phyloP scores from a whole-genome alignment of 2,329 filamentous ascomycete species.

The Ophiostoma australiae region DNA sequence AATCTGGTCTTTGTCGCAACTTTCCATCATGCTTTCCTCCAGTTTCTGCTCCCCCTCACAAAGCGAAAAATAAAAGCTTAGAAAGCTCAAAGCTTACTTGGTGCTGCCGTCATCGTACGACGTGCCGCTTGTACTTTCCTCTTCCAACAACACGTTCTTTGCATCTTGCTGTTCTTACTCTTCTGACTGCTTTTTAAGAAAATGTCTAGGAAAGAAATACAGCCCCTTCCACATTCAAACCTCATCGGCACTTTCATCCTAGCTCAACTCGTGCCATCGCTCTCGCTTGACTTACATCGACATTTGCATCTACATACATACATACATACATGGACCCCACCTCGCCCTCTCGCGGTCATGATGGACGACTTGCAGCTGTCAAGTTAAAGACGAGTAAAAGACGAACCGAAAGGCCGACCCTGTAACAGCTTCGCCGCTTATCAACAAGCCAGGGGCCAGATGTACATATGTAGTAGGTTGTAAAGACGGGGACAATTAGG shows the following conservation, averaged over 20 bases:
- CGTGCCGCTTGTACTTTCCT: conserved; percentile 5
- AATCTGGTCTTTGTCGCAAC: background rate
- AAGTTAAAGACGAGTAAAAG: background rate
- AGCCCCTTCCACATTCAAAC: too few species aligned
- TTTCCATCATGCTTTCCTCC: too few species aligned
- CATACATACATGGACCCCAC: background rate
- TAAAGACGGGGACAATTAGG: background rate
- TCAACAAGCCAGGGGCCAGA: background rate
- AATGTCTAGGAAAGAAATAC: too few species aligned
- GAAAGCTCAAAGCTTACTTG: background rate
- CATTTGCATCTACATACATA: background rate
- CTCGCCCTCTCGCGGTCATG: conserved; percentile 7
- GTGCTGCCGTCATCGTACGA: conserved; percentile 10
- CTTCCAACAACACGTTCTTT: background rate
- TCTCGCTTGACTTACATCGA: background rate
- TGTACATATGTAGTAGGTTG: too few species aligned
- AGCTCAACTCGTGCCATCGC: background rate
- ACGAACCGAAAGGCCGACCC: background rate
- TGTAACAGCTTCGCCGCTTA: background rate
- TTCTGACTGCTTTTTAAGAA: background rate
- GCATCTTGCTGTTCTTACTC: background rate
- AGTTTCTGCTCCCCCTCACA: background rate
- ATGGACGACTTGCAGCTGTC: background rate
- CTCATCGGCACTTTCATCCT: too few species aligned
- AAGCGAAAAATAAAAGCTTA: background rate